Evolutionary conservation across 495 filamentous ascomycete species (phyloP).

Genomic region (Talaromyces wortmannii): DNA sequence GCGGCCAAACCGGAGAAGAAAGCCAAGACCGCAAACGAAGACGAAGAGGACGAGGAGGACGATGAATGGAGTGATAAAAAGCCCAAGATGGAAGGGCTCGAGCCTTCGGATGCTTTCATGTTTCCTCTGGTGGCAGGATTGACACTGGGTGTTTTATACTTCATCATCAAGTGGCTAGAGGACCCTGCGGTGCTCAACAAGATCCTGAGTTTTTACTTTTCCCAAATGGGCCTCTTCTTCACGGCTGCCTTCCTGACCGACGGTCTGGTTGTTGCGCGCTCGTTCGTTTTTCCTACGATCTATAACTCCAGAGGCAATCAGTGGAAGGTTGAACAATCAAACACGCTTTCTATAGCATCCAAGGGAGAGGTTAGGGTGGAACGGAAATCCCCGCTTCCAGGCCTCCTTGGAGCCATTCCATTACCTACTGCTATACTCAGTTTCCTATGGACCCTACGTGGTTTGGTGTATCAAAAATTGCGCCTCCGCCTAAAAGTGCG

Average conservation of each 20-base stretch:
- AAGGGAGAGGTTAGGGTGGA: not conserved
- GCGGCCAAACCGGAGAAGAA: conserved; percentile 57
- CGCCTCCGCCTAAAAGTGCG: conserved; percentile 38
- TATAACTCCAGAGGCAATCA: conserved; percentile 25
- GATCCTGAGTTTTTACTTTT: conserved; percentile 81
- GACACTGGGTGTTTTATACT: conserved; percentile 71
- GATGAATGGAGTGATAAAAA: conserved; percentile 30
- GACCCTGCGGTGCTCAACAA: conserved; percentile 77
- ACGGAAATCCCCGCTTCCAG: conserved; percentile 45
- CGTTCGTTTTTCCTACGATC: conserved; percentile 65
- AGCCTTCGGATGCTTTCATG: conserved; percentile 75
- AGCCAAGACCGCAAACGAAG: conserved; percentile 39
- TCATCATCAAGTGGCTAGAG: conserved; percentile 82
- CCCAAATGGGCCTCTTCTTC: conserved; percentile 67
- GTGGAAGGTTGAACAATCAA: conserved; percentile 29
- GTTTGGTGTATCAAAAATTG: conserved; percentile 38
- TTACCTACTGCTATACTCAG: conserved; percentile 23
- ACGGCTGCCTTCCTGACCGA: conserved; percentile 66
- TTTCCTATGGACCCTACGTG: conserved; percentile 42
- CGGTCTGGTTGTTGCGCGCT: conserved; percentile 51
- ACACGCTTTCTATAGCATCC: conserved; percentile 19
- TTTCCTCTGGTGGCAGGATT: conserved; percentile 76
- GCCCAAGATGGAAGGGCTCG: conserved; percentile 66
- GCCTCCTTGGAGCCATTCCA: conserved; percentile 33
- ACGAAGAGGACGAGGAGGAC: conserved; percentile 47